Percentiles rank a stretch among this genome's conserved stretches.
These are phyloP conservation scores for Globisporangium heterothallicum DNA, from an alignment of 352 stramenopile species.

Conservation along the genomic window DNA sequence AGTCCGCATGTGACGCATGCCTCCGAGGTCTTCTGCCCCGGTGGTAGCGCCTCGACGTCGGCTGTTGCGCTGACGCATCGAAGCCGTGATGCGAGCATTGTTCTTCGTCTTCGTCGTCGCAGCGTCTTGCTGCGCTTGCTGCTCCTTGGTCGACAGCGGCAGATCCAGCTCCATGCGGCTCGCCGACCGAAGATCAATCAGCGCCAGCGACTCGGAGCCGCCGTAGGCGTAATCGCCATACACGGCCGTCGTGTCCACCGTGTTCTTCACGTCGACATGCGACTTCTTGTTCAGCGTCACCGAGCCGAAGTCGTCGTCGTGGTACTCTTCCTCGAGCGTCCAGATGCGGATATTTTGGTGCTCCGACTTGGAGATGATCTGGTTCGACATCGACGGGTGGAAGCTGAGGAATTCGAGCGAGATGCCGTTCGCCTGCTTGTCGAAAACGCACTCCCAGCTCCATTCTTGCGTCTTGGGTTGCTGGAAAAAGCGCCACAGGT, in stretches of 20 bases:
- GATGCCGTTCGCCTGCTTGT: conserved; percentile 85
- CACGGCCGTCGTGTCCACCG: conserved; percentile 52
- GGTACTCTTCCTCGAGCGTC: conserved; percentile 55
- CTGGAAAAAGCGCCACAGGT: conserved; percentile 81
- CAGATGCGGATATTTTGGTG: conserved; percentile 83
- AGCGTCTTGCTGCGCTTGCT: conserved; percentile 36
- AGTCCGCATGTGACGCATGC: conserved; percentile 62
- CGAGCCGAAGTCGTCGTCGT: conserved; percentile 20
- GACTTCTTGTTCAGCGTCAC: conserved; percentile 62
- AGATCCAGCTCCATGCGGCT: conserved; percentile 69
- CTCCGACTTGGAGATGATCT: conserved; percentile 82
- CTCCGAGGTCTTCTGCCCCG: conserved; percentile 32
- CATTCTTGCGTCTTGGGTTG: conserved; percentile 30
- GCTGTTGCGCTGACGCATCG: conserved; percentile 39
- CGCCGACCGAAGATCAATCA: conserved; percentile 55
- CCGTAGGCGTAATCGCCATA: conserved; percentile 76
- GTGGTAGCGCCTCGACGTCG: conserved; percentile 31
- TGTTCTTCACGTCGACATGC: conserved; percentile 71
- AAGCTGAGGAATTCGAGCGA: conserved; percentile 78
- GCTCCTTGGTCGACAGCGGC: conserved; percentile 57
- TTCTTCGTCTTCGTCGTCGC: conserved; percentile 14
- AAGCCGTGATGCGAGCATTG: conserved; percentile 21
- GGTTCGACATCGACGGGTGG: conserved; percentile 39
- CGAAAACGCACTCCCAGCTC: conserved; percentile 82
- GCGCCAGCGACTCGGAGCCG: conserved; percentile 51